Evolutionary conservation across 1,139 yeast genomes (phyloP).

Genomic region (Candida sanyaensis): DNA sequence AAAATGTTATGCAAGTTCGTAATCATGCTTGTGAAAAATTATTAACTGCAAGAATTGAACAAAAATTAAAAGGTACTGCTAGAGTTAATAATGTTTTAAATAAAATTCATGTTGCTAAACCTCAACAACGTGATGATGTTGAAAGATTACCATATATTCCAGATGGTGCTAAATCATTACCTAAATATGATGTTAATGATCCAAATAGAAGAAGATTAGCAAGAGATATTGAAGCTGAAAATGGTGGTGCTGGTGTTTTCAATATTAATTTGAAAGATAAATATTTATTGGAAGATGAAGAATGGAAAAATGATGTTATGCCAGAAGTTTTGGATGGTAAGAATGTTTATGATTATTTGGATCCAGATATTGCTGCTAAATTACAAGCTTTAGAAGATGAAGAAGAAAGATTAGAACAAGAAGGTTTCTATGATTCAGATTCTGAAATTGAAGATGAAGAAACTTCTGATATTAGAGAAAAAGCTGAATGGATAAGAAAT

Average conservation of each 20-base stretch:
- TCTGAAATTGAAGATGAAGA: constrained; percentile 61
- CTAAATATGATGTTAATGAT: constrained; percentile 75
- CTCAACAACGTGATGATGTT: constrained; percentile 84
- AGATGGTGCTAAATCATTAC: constrained; percentile 58
- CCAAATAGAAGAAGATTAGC: constrained; percentile 83
- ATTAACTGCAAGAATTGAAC: constrained; percentile 94
- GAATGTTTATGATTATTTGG: constrained; percentile 96
- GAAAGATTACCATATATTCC: constrained; percentile 83
- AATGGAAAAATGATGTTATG: constrained; percentile 96
- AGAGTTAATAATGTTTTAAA: constrained; percentile 87
- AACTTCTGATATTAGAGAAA: constrained; percentile 70
- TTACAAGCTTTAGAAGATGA: constrained; percentile 95
- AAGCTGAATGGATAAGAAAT: constrained; percentile 94
- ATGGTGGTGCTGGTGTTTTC: constrained; percentile 99
- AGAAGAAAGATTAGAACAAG: constrained; percentile 88
- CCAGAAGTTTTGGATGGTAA: constrained; percentile 96
- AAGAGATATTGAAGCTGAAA: constrained; percentile 86
- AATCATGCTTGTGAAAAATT: constrained; percentile 97
- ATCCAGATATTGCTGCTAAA: constrained; percentile 91
- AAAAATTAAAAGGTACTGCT: constrained; percentile 90
- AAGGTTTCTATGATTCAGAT: constrained; percentile 95
- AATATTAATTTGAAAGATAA: constrained; percentile 91
- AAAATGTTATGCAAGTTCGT: constrained; percentile 93
- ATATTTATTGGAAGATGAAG: constrained; percentile 89
- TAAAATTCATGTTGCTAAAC: constrained; percentile 93